Percentiles rank a stretch among this genome's conserved stretches.
Evolutionary conservation across 2,329 filamentous ascomycete genomes (phyloP).

Genomic region (Juglanconis oblonga): DNA sequence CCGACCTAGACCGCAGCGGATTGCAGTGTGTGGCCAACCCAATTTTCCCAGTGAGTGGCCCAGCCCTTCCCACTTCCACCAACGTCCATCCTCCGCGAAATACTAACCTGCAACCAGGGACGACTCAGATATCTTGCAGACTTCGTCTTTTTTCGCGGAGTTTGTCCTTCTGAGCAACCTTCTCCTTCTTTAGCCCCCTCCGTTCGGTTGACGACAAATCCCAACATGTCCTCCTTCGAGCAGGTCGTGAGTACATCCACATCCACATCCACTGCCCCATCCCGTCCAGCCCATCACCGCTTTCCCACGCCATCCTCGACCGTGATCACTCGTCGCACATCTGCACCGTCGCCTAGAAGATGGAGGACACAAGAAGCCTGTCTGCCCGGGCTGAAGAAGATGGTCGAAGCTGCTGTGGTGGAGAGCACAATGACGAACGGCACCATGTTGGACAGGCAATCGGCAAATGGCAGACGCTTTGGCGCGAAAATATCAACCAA

Average conservation of each 20-base stretch:
- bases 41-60: constrained; percentile 10
- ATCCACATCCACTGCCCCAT: not conserved
- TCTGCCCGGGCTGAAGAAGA: not conserved
- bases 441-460: too few relatives aligned
- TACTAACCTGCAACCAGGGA: constrained; percentile 18
- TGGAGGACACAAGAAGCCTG: not conserved
- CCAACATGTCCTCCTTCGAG: constrained; percentile 48
- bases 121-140: constrained; percentile 17
- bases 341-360: not conserved
- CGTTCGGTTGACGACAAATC: constrained; percentile 22
- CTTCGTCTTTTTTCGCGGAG: constrained; percentile 10
- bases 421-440: not conserved
- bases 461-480: too few relatives aligned
- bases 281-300: not conserved
- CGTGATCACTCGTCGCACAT: constrained; percentile 1
- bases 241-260: constrained; percentile 58
- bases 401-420: not conserved
- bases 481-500: too few relatives aligned
- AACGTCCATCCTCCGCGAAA: constrained; percentile 10
- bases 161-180: constrained; percentile 23
- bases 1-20: not conserved
- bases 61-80: constrained; percentile 6
- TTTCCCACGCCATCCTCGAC: not conserved
- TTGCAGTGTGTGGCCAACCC: constrained; percentile 2
- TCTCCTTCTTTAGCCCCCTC: constrained; percentile 22